Base-by-base conservation (phyloP, 306 rosid genomes). In the Sphenostylis stenocarpa region DNA sequence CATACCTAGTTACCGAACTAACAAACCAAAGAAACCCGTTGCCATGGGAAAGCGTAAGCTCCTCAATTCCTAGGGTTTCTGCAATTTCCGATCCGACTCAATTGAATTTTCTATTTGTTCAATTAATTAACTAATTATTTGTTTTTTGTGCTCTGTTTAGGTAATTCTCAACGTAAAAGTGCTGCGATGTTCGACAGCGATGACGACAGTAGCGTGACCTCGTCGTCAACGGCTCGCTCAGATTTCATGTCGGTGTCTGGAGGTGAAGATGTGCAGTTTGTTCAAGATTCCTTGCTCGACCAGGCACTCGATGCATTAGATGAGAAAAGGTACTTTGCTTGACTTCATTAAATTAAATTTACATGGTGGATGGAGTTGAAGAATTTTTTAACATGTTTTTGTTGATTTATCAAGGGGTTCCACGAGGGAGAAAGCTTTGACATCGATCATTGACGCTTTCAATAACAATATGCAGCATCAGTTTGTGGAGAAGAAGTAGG, bases 11-110 rank as follows among this genome's bases (percentile, higher is more conserved):
- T 51, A 33, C 13, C 41, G 16, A 16, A 70, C 26, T 7, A 53
- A 38, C 24, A 16, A 70, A 29, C 0, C 71, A 14, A 16, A 74
- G 67, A 72, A 84, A 70, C 77, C 77, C 67, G 77, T 83, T 84
- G 2, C 72, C 45, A 95, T 95, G 98, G 98, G 98, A 81, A 95
- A 88, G 61, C 96, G 97, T 95, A 81, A 95, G 92, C 83, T 77
- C 68, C 62, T 62, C n/a, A 17, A 28, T 53, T 48, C 19, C 6
- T 16, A 77, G 85, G 75, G 69, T 63, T 70, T 80, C 44, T 7
- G 73, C 38, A 20, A 26, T 29, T 28, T 8, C 76, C 65, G 61
- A 69, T 60, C 52, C 7, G 36, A 12, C 29, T 73, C 34, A 11
- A 41, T 52, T 64, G 2, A 21, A 23, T 61, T 36, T 64, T 1